Conservation (phyloP, 768 basidiomycete genomes). For the Trametes sanguinea region DNA sequence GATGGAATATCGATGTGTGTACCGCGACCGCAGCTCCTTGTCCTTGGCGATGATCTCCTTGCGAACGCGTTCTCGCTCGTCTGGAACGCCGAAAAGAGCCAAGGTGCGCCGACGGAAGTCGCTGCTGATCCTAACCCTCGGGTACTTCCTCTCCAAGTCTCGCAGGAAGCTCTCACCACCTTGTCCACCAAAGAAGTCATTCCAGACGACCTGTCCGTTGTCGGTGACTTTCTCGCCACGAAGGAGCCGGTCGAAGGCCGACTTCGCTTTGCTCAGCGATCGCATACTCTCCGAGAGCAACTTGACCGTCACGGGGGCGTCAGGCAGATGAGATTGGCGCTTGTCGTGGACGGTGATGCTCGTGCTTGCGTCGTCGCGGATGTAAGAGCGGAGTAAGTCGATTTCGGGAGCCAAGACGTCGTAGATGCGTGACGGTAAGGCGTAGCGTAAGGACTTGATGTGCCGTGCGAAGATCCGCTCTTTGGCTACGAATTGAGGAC, state of each 20-base stretch:
- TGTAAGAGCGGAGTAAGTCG: slow-evolving; percentile 40
- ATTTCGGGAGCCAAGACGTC: slow-evolving; percentile 48
- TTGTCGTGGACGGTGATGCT: slow-evolving; percentile 31
- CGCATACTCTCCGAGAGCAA: slow-evolving; percentile 52
- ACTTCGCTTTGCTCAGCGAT: slow-evolving; percentile 56
- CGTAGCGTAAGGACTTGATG: slow-evolving; percentile 52
- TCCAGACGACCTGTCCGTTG: slow-evolving; percentile 61
- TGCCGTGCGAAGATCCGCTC: slow-evolving; percentile 54
- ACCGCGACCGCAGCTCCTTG: slow-evolving; percentile 43
- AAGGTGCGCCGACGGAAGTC: slow-evolving; percentile 47
- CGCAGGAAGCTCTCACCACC: slow-evolving; percentile 49
- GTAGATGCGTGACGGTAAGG: slow-evolving; percentile 42
- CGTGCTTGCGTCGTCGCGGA: slow-evolving; percentile 36
- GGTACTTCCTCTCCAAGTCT: slow-evolving; percentile 41
- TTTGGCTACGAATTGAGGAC: slow-evolving; percentile 47
- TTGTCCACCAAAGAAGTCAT: slow-evolving; percentile 53
- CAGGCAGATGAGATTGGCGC: not conserved
- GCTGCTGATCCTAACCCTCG: slow-evolving; percentile 46
- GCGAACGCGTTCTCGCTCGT: slow-evolving; percentile 44
- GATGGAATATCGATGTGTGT: slow-evolving; percentile 48
- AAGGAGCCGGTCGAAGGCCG: slow-evolving; percentile 59
- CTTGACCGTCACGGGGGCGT: slow-evolving; percentile 40
- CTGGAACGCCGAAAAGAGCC: slow-evolving; percentile 52
- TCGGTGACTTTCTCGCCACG: slow-evolving; percentile 59
- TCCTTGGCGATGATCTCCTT: slow-evolving; percentile 50